Percentiles rank a stretch among this genome's conserved stretches.
Conservation (phyloP, 2,329 filamentous ascomycete species). For the Aspergillus ochraceus region DNA sequence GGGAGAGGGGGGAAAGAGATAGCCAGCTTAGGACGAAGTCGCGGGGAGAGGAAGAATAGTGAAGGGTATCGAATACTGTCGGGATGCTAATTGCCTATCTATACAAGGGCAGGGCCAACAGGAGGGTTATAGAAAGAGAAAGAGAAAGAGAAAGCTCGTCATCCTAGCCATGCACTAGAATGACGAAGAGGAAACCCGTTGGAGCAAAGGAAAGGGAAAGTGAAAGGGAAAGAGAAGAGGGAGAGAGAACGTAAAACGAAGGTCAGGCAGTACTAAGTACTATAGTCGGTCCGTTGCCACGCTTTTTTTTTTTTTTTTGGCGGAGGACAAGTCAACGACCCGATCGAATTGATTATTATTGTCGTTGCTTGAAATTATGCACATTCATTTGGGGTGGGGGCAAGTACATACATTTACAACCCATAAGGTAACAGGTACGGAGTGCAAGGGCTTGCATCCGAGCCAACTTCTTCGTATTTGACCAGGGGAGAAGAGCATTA, state of each 20-base stretch:
- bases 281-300: too few relatives aligned
- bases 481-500: too few relatives aligned
- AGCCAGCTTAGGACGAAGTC: not conserved
- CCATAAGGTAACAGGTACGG: too few relatives aligned
- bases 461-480: too few relatives aligned
- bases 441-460: too few relatives aligned
- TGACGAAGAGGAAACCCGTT: not conserved
- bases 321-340: too few relatives aligned
- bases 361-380: too few relatives aligned
- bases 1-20: not conserved
- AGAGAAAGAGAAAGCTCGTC: not conserved
- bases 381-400: too few relatives aligned
- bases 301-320: too few relatives aligned
- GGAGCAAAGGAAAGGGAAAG: slow-evolving; percentile 1
- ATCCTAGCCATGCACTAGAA: not conserved
- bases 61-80: not conserved
- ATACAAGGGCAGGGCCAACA: not conserved
- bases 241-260: not conserved
- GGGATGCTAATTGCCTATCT: not conserved
- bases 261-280: not conserved
- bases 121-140: not conserved
- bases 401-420: too few relatives aligned
- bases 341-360: too few relatives aligned
- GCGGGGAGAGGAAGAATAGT: not conserved
- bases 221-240: not conserved